These are phyloP conservation scores for Ophiostoma triangulosporum DNA, from an alignment of 2,329 filamentous ascomycete species.

Conservation along the genomic window DNA sequence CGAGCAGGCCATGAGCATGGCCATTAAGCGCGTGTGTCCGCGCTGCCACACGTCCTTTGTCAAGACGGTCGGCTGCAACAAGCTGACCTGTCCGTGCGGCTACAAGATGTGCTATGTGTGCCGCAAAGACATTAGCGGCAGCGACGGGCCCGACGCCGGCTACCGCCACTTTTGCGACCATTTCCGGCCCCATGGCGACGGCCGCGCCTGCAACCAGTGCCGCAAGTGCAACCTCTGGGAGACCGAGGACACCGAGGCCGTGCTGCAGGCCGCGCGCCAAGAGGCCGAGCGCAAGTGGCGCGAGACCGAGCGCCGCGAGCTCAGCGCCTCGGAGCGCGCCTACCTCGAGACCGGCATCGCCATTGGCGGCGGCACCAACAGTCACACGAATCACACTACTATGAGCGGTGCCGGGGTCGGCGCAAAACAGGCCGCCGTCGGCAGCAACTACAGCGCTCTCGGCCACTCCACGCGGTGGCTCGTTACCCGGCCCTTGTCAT, in stretches of 20 bases:
- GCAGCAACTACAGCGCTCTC: neutral
- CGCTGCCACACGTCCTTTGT: constrained; percentile 85
- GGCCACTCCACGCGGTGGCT: neutral
- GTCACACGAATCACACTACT: neutral
- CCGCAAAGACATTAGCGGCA: constrained; percentile 54
- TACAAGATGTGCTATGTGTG: constrained; percentile 99
- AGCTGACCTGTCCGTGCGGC: constrained; percentile 86
- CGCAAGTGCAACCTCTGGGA: constrained; percentile 69
- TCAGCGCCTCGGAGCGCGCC: constrained; percentile 40
- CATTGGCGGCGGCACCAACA: constrained; percentile 9
- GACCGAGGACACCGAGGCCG: constrained; percentile 56
- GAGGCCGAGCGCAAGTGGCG: constrained; percentile 62
- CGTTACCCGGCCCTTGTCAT: neutral
- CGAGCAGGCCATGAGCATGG: constrained; percentile 84
- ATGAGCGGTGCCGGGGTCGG: neutral
- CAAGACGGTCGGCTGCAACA: constrained; percentile 91
- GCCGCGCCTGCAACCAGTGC: constrained; percentile 61
- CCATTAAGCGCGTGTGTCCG: constrained; percentile 89
- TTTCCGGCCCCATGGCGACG: constrained; percentile 69
- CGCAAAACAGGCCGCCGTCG: neutral
- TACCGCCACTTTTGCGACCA: constrained; percentile 96
- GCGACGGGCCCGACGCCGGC: constrained; percentile 42
- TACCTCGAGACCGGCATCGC: constrained; percentile 43
- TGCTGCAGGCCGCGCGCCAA: constrained; percentile 54
- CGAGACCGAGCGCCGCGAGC: constrained; percentile 45